Evolutionary conservation across 371 early-diverging fungal species (phyloP).

Genomic region (Mucor ambiguus): DNA sequence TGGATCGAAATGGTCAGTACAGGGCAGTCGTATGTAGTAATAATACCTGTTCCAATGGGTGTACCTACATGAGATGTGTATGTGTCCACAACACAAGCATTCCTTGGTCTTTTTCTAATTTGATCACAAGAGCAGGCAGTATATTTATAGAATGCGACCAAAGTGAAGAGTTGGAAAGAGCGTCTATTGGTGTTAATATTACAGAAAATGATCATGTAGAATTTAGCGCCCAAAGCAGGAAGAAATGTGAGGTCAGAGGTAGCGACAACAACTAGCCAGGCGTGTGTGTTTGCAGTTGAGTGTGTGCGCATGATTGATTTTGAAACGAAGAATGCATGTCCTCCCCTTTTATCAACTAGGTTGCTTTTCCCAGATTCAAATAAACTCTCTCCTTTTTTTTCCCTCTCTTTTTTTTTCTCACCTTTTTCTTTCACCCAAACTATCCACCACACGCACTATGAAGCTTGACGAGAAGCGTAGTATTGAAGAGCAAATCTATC

Average conservation of each 20-base stretch:
- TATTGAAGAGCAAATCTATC: constrained; percentile 13
- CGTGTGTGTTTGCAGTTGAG: neutral
- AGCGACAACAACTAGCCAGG: neutral
- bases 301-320: neutral
- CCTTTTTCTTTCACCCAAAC: neutral
- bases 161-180: neutral
- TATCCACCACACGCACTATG: neutral
- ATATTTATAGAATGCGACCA: neutral
- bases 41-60: neutral
- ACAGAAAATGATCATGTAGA: neutral
- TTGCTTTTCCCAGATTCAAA: neutral
- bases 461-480: constrained; percentile 6
- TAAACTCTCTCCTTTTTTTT: neutral
- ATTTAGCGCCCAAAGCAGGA: neutral
- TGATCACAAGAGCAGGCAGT: neutral
- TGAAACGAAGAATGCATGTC: constrained; percentile 2
- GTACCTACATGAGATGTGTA: neutral
- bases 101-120: neutral
- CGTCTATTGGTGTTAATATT: neutral
- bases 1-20: no score
- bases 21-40: no score
- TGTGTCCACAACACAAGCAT: neutral
- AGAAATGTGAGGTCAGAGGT: neutral
- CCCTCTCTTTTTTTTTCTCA: neutral
- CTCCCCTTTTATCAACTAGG: neutral